These are phyloP conservation scores for Talaromyces adpressus DNA, from an alignment of 495 filamentous ascomycete genomes.

Conservation along the genomic window DNA sequence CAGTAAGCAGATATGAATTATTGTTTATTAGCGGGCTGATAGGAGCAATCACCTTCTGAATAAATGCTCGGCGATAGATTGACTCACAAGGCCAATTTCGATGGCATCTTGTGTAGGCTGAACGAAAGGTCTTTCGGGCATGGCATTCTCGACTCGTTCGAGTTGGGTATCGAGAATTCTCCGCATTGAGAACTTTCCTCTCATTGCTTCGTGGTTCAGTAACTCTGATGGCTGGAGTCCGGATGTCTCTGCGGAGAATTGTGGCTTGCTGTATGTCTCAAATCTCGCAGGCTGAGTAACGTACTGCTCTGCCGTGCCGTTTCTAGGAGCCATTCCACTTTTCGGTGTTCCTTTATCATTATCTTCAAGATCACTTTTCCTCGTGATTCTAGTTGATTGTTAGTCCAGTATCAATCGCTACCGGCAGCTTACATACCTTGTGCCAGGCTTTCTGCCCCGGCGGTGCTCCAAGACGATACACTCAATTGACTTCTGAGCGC, in stretches of 20 bases:
- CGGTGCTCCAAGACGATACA: constrained; percentile 1
- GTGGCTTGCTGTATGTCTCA: background rate
- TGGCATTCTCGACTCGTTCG: background rate
- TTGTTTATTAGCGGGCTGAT: background rate
- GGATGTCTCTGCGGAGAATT: background rate
- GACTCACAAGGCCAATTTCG: constrained; percentile 11
- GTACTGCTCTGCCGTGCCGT: background rate
- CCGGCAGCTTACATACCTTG: background rate
- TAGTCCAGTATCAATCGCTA: background rate
- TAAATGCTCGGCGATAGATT: constrained; percentile 10
- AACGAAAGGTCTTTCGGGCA: background rate
- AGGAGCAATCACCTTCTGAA: background rate
- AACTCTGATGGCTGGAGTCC: constrained; percentile 12
- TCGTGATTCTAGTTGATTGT: background rate
- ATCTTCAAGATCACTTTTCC: background rate
- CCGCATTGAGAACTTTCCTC: background rate
- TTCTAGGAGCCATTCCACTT: background rate
- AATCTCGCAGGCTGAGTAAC: background rate
- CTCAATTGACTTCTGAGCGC: background rate
- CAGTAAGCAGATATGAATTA: background rate
- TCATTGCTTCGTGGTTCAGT: constrained; percentile 11
- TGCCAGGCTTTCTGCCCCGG: background rate
- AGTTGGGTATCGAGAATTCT: background rate
- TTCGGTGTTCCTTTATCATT: background rate
- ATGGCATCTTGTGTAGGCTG: constrained; percentile 1